phyloP scores from a whole-genome alignment of 75 land plant species.

The Cunninghamia lanceolata region DNA sequence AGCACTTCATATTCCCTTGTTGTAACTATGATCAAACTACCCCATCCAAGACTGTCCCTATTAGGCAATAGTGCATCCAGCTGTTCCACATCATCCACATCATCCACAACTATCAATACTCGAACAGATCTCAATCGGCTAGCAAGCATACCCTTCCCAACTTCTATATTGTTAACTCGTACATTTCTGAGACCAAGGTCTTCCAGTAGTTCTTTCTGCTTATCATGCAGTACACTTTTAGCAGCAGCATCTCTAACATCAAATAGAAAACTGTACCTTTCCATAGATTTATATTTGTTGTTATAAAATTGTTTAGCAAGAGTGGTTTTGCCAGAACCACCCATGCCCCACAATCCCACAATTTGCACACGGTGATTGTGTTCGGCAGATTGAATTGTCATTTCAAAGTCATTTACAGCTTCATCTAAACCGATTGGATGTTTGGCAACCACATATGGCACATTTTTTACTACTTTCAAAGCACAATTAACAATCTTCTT shows the following conservation, averaged over 20 bases:
- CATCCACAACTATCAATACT: not conserved
- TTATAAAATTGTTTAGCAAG: not conserved
- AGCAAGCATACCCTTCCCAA: not conserved
- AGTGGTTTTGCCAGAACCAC: not conserved
- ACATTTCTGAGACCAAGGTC: not conserved
- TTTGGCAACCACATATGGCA: not conserved
- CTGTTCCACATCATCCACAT: not conserved
- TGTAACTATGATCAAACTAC: not conserved
- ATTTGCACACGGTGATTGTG: not conserved
- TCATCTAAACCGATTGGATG: not conserved
- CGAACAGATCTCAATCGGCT: not conserved
- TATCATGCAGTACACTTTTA: not conserved
- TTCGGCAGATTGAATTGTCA: not conserved
- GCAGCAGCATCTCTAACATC: not conserved
- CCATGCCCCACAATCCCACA: not conserved
- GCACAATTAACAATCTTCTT: not conserved
- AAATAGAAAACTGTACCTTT: not conserved
- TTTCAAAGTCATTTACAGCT: not conserved
- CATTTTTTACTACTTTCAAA: not conserved
- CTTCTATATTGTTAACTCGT: not conserved
- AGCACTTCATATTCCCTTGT: not conserved
- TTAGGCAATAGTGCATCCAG: not conserved
- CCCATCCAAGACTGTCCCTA: not conserved
- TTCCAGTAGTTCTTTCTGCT: not conserved
- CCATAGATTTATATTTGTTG: not conserved